Conservation (phyloP, 148 eudicot species). For the Polygonum aviculare region DNA sequence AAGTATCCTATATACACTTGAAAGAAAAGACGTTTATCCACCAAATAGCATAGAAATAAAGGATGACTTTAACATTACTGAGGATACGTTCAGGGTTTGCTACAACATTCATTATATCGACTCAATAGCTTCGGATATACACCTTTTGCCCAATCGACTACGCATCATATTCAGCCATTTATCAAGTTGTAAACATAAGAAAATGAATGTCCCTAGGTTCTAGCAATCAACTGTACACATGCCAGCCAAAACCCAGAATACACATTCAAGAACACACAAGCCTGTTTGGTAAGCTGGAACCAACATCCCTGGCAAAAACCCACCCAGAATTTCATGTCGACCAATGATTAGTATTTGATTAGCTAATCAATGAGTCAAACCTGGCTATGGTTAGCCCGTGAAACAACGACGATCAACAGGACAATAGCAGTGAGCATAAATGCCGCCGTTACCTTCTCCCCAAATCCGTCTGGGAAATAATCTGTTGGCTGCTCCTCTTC, state of each 20-base stretch:
- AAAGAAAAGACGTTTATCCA: too few species aligned
- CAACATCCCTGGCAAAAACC: not conserved
- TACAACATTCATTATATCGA: too few species aligned
- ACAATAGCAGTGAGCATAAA: conserved; percentile 55
- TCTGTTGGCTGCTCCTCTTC: not conserved
- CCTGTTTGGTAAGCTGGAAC: not conserved
- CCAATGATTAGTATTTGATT: conserved; percentile 38
- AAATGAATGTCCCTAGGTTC: not conserved
- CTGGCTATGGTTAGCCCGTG: conserved; percentile 36
- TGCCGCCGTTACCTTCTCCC: conserved; percentile 48
- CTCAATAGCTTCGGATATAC: too few species aligned
- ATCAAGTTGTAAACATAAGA: not conserved
- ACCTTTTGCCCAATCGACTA: too few species aligned
- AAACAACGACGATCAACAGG: conserved; percentile 59
- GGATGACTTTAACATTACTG: too few species aligned
- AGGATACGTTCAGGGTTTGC: too few species aligned
- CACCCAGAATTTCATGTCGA: conserved; percentile 22
- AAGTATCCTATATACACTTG: too few species aligned
- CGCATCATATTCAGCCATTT: not conserved
- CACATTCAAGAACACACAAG: not conserved
- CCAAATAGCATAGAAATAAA: too few species aligned
- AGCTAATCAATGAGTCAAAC: not conserved
- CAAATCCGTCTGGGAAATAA: conserved; percentile 18
- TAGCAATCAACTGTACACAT: not conserved
- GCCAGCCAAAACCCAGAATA: not conserved